phyloP scores from a whole-genome alignment of 192 early-diverging fungal species.

The Backusella macrospora region DNA sequence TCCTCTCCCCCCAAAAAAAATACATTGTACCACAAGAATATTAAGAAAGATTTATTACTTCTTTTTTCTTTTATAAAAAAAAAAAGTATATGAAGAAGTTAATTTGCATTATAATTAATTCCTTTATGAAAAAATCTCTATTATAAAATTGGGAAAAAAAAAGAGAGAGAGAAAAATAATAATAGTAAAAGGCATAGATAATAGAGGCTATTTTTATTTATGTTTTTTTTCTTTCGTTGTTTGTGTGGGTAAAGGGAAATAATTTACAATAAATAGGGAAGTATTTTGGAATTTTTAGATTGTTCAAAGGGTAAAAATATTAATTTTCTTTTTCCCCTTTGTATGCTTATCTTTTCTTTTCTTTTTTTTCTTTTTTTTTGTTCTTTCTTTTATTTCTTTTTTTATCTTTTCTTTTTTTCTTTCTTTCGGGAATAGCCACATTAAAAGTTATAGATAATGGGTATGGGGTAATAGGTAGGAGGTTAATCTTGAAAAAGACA shows the following conservation, averaged over 20 bases:
- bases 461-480: neutral
- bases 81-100: neutral
- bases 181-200: constrained; percentile 10
- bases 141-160: constrained; percentile 1
- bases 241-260: neutral
- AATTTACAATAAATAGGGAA: constrained; percentile 17
- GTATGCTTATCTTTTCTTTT: constrained; percentile 18
- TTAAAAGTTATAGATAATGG: neutral
- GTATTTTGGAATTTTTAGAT: neutral
- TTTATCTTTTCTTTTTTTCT: constrained; percentile 1
- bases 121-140: constrained; percentile 15
- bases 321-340: neutral
- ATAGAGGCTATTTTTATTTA: no score
- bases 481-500: constrained; percentile 4
- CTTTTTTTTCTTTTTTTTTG: neutral
- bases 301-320: constrained; percentile 12
- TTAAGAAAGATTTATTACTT: neutral
- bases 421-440: neutral
- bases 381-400: neutral
- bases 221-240: neutral
- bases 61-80: constrained; percentile 14
- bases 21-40: constrained; percentile 3
- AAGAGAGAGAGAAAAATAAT: constrained; percentile 6
- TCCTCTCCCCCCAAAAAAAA: neutral
- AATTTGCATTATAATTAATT: constrained; percentile 10